Evolutionary conservation across 352 stramenopile species (phyloP).

Genomic region (Phytophthora syringae): DNA sequence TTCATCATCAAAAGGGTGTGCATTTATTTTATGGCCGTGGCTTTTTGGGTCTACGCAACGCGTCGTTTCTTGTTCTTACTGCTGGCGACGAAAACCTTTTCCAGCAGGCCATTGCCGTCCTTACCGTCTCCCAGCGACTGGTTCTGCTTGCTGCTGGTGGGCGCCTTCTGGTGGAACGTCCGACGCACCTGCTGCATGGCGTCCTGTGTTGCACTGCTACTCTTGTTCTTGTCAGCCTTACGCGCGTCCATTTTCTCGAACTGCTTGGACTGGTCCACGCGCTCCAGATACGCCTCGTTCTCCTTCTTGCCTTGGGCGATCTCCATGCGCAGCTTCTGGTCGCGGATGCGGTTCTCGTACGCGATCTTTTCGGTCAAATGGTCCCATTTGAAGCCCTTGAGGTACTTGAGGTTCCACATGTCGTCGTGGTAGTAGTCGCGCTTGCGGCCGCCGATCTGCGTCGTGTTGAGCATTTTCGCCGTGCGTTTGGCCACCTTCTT

Average conservation of each 20-base stretch:
- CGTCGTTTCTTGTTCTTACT: constrained; percentile 70
- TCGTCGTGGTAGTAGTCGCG: constrained; percentile 97
- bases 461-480: constrained; percentile 94
- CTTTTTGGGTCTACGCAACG: constrained; percentile 23
- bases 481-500: constrained; percentile 96
- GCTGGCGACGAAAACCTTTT: constrained; percentile 70
- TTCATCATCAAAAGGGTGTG: constrained; percentile 27
- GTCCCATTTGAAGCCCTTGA: constrained; percentile 98
- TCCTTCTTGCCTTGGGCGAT: constrained; percentile 89
- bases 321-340: constrained; percentile 87
- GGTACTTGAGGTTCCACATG: constrained; percentile 99
- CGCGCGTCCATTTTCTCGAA: constrained; percentile 88
- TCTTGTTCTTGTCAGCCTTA: constrained; percentile 53
- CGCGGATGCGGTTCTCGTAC: constrained; percentile 88
- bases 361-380: constrained; percentile 99
- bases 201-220: constrained; percentile 11
- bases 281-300: constrained; percentile 88
- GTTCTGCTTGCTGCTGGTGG: constrained; percentile 72
- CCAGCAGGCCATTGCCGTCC: constrained; percentile 51
- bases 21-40: constrained; percentile 27
- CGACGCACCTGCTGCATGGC: constrained; percentile 63
- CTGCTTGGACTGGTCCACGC: constrained; percentile 87
- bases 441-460: constrained; percentile 93
- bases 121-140: constrained; percentile 54
- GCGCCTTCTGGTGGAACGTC: constrained; percentile 79